A percentile compares a stretch with the other conserved stretches of the same genome.
Conservation (phyloP, 177 flowering plant genomes). For the Vitis hybrid region DNA sequence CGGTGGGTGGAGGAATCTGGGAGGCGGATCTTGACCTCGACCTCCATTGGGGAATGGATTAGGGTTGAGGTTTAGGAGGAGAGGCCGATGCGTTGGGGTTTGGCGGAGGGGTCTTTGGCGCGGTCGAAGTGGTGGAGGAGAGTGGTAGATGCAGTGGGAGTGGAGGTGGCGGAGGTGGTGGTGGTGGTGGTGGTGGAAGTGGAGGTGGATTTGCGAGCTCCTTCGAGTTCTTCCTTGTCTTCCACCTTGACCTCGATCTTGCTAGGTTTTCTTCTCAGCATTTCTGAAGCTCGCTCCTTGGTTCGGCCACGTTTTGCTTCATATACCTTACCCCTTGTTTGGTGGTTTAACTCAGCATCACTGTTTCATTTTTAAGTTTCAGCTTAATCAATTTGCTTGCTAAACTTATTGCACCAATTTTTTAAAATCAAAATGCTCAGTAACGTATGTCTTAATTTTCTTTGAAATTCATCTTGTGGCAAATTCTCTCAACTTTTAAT, state of each 20-base stretch:
- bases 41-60: constrained; percentile 27
- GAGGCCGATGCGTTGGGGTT: constrained; percentile 34
- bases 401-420: too few relatives aligned
- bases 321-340: not conserved
- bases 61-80: constrained; percentile 10
- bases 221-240: constrained; percentile 87
- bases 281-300: constrained; percentile 13
- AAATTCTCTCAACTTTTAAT: too few relatives aligned
- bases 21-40: constrained; percentile 54
- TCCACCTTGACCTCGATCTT: constrained; percentile 68
- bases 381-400: too few relatives aligned
- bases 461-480: too few relatives aligned
- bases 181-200: constrained; percentile 22
- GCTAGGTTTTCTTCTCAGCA: constrained; percentile 83
- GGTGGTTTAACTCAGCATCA: too few relatives aligned
- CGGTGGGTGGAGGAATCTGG: constrained; percentile 36
- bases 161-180: constrained; percentile 34
- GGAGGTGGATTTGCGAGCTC: constrained; percentile 51
- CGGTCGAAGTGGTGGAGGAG: constrained; percentile 31
- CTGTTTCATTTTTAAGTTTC: too few relatives aligned
- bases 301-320: too few relatives aligned
- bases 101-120: constrained; percentile 19
- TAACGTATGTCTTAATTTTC: too few relatives aligned
- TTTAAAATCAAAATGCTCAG: too few relatives aligned
- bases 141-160: constrained; percentile 16